Conservation (phyloP, 2,329 filamentous ascomycete genomes). For the Botrytis galanthina region DNA sequence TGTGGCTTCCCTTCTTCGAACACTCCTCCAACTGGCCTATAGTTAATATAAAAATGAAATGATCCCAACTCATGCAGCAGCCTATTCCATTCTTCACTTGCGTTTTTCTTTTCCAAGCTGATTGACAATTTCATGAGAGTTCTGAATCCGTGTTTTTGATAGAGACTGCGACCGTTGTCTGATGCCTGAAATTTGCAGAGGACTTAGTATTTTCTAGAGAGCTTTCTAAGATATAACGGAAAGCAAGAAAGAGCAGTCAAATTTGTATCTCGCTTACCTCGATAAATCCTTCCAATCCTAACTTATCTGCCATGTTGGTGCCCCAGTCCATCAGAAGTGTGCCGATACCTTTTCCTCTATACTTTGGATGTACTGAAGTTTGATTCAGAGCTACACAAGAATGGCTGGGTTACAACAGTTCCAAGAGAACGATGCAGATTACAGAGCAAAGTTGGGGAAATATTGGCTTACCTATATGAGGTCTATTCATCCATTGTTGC, state of each 20-base stretch:
- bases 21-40: background rate
- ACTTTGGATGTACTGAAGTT: constrained; percentile 10
- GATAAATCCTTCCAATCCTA: constrained; percentile 2
- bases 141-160: background rate
- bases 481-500: constrained; percentile 15
- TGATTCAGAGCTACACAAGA: constrained; percentile 13
- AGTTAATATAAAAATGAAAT: constrained; percentile 3
- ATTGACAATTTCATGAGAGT: background rate
- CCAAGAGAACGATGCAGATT: background rate
- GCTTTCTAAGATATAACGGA: too few species aligned
- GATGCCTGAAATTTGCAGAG: background rate
- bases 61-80: constrained; percentile 3
- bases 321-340: constrained; percentile 1
- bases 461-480: constrained; percentile 10
- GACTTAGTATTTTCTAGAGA: background rate
- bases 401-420: background rate
- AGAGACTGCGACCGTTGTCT: background rate
- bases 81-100: background rate
- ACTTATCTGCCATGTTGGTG: constrained; percentile 6
- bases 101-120: background rate
- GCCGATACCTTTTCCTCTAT: constrained; percentile 13
- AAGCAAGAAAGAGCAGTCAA: background rate
- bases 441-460: background rate
- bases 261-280: background rate
- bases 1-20: background rate